Conservation (phyloP, 1,284 basidiomycete genomes). For the Amylostereum areolatum region DNA sequence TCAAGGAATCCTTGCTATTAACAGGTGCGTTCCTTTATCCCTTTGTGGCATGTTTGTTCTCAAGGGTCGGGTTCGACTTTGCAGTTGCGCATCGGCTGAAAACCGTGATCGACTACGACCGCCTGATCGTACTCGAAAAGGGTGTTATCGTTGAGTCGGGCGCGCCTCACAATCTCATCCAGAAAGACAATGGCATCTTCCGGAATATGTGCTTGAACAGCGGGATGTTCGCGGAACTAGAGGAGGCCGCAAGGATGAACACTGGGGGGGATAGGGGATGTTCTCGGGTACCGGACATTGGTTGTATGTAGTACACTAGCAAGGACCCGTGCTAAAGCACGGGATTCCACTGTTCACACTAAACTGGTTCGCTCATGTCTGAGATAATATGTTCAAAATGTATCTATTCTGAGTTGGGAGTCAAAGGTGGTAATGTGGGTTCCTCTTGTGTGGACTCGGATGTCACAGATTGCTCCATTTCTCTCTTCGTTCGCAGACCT, state of each 20-base stretch:
- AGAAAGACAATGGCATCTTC: conserved; percentile 71
- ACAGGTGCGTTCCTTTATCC: conserved; percentile 36
- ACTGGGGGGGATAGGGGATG: too few species aligned
- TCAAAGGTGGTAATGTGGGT: too few species aligned
- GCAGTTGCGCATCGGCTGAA: conserved; percentile 52
- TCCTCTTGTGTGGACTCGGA: too few species aligned
- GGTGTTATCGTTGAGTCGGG: conserved; percentile 81
- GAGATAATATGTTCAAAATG: too few species aligned
- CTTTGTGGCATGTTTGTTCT: neutral
- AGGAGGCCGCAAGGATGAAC: conserved; percentile 48
- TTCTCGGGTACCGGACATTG: too few species aligned
- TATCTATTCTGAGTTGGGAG: too few species aligned
- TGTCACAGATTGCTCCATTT: too few species aligned
- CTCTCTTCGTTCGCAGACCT: too few species aligned
- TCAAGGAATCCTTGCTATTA: conserved; percentile 53
- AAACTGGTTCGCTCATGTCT: too few species aligned
- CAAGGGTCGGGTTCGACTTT: neutral
- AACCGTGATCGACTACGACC: conserved; percentile 75
- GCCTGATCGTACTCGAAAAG: conserved; percentile 77
- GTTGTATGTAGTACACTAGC: too few species aligned
- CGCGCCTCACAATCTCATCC: conserved; percentile 72
- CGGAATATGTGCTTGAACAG: conserved; percentile 79
- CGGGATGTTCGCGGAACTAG: conserved; percentile 68
- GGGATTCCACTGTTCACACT: too few species aligned
- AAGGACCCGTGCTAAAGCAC: too few species aligned